Evolutionary conservation across 768 basidiomycete genomes (phyloP), one percentile per base, ranked within the genome.

Genomic region (Leucocoprinus sp.): DNA sequence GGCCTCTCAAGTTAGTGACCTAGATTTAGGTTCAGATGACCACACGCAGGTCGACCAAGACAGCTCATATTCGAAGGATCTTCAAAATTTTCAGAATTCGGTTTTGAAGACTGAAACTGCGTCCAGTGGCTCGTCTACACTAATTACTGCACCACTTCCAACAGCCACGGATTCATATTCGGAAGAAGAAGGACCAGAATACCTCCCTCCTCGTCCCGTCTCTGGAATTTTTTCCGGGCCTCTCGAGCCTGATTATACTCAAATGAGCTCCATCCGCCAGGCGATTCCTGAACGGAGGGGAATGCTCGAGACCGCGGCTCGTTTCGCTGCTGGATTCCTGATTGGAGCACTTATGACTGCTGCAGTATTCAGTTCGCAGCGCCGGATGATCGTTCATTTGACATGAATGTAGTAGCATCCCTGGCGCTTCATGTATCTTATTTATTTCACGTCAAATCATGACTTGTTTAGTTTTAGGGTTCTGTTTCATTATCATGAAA

Each of bases 311-410:
- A 65, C 63, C 4, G 63, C 68, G 3, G 65, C 65, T 8, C 65
- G 62, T 45, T 48, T 69, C 14, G 64, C 68, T 19, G 65, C 80
- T 17, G 82, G 81, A 28, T 76, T 84, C 54, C 63, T 84, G 39
- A 55, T 64, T 33, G 64, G 64, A 17, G 62, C 64, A 7, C 59
- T 64, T 45, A 51, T 63, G 28, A 66, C 64, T 5, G 50, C 63
- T 14, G 58, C 60, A 38, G 40, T 66, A 8, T 54, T 66, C 37
- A 57, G 61, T 11, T 60, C 64, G 27, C 64, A 64, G 43, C 60
- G 62, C 48, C 57, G 57, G 54, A 60, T 60, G 48, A 48, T 66
- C 45, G 43, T 66, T 14, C 59, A 57, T 39, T 53, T 63, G 51
- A 64, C 64, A 9, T 36, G 27, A 40, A 28, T 31, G 29, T 15